Percentiles rank a stretch among this genome's conserved stretches.
Conservation (phyloP, 352 stramenopile species). For the Pythium brachiatum region DNA sequence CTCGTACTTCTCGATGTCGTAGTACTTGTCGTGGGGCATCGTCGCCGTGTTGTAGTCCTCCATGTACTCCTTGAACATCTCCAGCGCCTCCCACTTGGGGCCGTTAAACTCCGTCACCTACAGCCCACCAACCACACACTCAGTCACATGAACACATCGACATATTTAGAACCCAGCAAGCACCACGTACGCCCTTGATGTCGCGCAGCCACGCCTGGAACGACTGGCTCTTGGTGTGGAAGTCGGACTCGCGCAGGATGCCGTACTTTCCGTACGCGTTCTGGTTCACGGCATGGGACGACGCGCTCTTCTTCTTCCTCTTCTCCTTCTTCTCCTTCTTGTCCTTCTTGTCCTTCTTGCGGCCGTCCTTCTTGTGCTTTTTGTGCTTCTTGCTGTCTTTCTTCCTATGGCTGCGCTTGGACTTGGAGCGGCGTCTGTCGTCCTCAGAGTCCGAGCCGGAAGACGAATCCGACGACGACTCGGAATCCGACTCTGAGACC, state of each 20-base stretch:
- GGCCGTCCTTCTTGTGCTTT: constrained; percentile 21
- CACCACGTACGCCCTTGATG: constrained; percentile 84
- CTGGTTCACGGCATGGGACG: constrained; percentile 68
- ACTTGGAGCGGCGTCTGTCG: constrained; percentile 20
- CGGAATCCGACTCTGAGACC: constrained; percentile 30
- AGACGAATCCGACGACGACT: constrained; percentile 23
- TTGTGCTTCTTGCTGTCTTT: constrained; percentile 30
- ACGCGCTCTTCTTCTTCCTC: constrained; percentile 19
- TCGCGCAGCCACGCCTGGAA: constrained; percentile 95
- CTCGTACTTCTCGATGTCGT: constrained; percentile 98
- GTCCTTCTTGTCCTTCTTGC: constrained; percentile 26
- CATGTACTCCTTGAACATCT: constrained; percentile 92
- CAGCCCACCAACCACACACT: not conserved
- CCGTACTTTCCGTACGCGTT: constrained; percentile 96
- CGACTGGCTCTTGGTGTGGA: constrained; percentile 86
- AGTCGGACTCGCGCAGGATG: constrained; percentile 93
- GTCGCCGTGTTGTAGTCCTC: constrained; percentile 99
- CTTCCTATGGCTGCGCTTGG: constrained; percentile 23
- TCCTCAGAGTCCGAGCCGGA: constrained; percentile 15
- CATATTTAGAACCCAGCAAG: not conserved
- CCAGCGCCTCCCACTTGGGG: constrained; percentile 85
- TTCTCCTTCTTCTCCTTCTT: constrained; percentile 19
- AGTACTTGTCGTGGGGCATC: constrained; percentile 96
- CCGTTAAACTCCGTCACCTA: constrained; percentile 80
- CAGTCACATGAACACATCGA: not conserved